Evolutionary conservation across 2,329 filamentous ascomycete species (phyloP), one percentile per base, ranked within the genome.

Genomic region (Sarocladiaceae sp.): DNA sequence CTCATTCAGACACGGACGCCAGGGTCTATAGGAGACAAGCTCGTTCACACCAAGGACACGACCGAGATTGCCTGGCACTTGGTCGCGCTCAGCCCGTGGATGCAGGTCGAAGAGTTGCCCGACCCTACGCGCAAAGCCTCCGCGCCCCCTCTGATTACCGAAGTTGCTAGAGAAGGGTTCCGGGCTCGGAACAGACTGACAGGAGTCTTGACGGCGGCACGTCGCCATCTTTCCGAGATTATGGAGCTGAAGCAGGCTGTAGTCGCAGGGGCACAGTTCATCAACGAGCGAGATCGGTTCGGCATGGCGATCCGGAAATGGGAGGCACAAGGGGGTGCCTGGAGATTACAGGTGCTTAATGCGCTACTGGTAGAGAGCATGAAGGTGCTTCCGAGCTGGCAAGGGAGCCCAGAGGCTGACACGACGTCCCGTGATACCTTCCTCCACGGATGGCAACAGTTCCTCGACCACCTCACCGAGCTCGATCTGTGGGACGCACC

Each of bases 51-150:
- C 43, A 65, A 76, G 0, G 79, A 86, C 42, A 83, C 83, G 15
- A 59, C 64, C n/a, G 90, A 85, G 59, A 68, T 83, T 34, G 77
- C 83, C 6, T 96, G 90, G 89, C 68, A 85, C 15, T 72, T 94
- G 16, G 79, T 82, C 2, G 82, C 88, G 4, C 62, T 94, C 19
- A 74, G 79, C 12, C 90, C 90, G 0, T 96, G 88, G 82, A 58
- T 79, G 67, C 57, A 68, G 67, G 51, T 73, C 6, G 46, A 66
- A 50, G 58, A 66, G 50, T 54, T 72, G 58, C 57, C 64, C 21
- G 64, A 61, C 7, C 58, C 60, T 11, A 69, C 68, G 31, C 64
- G 66, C 37, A 84, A 78, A 56, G 58, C 65, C 40, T 61, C 62
- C 16, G 67, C 74, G 3, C 72, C 74, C 16, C 78, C 83, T 1